Conservation (phyloP, 108 stramenopile species). For the Skeletonema potamos region DNA sequence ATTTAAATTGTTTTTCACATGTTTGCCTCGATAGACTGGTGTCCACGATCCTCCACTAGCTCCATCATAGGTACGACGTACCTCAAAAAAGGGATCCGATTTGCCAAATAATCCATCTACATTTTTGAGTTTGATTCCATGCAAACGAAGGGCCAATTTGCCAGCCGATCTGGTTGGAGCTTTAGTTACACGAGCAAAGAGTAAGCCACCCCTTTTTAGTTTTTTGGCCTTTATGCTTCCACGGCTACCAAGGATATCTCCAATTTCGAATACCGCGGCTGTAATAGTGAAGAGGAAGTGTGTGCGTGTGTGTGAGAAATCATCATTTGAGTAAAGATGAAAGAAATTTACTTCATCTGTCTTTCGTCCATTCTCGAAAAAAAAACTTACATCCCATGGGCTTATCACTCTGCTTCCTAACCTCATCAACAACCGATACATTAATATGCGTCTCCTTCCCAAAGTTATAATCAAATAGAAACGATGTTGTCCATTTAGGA, state of each 20-base stretch:
- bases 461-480: slow-evolving; percentile 66
- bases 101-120: slow-evolving; percentile 75
- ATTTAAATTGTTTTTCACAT: slow-evolving; percentile 59
- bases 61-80: slow-evolving; percentile 49
- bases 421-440: slow-evolving; percentile 37
- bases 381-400: background rate
- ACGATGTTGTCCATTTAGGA: slow-evolving; percentile 67
- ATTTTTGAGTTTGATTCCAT: slow-evolving; percentile 76
- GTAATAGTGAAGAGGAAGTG: slow-evolving; percentile 53
- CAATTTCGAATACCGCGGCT: slow-evolving; percentile 79
- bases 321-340: background rate
- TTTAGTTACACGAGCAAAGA: slow-evolving; percentile 66
- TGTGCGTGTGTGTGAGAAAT: background rate
- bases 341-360: background rate
- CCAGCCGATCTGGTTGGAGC: slow-evolving; percentile 13
- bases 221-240: slow-evolving; percentile 70
- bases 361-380: background rate
- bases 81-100: slow-evolving; percentile 81
- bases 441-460: slow-evolving; percentile 57
- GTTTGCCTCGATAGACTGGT: slow-evolving; percentile 66
- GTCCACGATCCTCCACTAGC: slow-evolving; percentile 57
- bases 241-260: slow-evolving; percentile 64
- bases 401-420: slow-evolving; percentile 40
- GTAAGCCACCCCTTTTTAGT: slow-evolving; percentile 69
- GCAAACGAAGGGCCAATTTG: slow-evolving; percentile 25